Evolutionary conservation across 176 grass and related monocot genomes (phyloP), one percentile per base, ranked within the genome.

Genomic region (Phoenix dactylifera): DNA sequence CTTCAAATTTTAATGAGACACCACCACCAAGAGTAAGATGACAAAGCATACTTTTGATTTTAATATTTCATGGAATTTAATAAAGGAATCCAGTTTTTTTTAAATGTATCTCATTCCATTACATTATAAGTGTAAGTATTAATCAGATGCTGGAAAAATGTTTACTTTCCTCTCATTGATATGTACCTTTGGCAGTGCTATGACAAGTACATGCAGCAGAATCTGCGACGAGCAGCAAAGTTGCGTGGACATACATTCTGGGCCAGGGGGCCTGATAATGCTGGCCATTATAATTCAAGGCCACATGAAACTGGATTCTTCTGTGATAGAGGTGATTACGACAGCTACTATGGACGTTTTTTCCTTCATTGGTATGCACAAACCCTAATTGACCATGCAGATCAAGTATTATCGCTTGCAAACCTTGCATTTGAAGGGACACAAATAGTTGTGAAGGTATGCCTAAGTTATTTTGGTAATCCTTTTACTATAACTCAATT

Each of bases 321-420:
- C 20, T 20, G 20, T 20, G 90, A 89, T 1, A 88, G 84, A 68
- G 90, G 86, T 58, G 86, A 87, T 68, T 95, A 95, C 62, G 71
- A 89, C 76, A 89, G 80, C 69, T 86, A 87, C 61, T 95, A 95
- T 28, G 86, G 83, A n/a, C 83, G 83, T 2, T 95, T 95, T 76
- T 95, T 95, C 24, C 90, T 95, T 64, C 84, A 87, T 62, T 95
- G 90, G 90, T 95, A 90, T 73, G 81, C 90, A 58, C 77, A 66
- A 64, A 52, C 82, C 59, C 82, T 95, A 4, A 67, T 89, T 25
- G 80, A 84, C 60, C 86, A 89, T 81, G 81, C 74, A 49, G 90
- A 95, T 65, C 79, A 89, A 22, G 61, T 95, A 66, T 69, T 95
- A 55, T 89, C 83, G n/a, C 80, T 95, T 71, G 74, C 90, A 70